Conservation (phyloP, 2,329 filamentous ascomycete species). For the Beauveria varroae region DNA sequence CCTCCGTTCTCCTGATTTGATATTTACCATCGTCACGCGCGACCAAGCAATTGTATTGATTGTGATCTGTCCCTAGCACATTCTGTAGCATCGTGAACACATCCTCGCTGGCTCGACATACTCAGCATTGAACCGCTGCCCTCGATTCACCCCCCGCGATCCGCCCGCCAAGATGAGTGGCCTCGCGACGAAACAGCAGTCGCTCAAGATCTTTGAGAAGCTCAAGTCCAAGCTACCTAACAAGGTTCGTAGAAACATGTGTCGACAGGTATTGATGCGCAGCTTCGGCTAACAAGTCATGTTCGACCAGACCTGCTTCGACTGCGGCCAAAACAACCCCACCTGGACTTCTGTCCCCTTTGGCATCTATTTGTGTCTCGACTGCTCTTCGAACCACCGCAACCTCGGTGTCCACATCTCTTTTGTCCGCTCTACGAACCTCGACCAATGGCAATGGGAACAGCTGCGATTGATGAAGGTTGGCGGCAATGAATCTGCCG, state of each 20-base stretch:
- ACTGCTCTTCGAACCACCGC: constrained; percentile 94
- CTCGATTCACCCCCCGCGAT: constrained; percentile 1
- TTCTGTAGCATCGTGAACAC: neutral
- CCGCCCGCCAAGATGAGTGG: constrained; percentile 46
- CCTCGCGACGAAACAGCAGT: constrained; percentile 85
- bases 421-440: constrained; percentile 95
- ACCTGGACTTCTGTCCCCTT: constrained; percentile 98
- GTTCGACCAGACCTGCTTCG: constrained; percentile 76
- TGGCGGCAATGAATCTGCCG: constrained; percentile 94
- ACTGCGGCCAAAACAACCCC: constrained; percentile 94
- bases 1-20: constrained; percentile 25
- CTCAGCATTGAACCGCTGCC: neutral
- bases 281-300: neutral
- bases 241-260: constrained; percentile 56
- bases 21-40: neutral
- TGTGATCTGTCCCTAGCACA: neutral
- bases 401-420: constrained; percentile 98
- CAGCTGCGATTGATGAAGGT: constrained; percentile 97
- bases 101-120: neutral
- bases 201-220: constrained; percentile 96
- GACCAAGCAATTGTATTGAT: neutral
- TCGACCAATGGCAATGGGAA: constrained; percentile 99
- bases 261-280: neutral
- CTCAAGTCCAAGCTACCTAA: constrained; percentile 90
- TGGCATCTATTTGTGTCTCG: constrained; percentile 94